Evolutionary conservation across 345 rosid genomes (phyloP).

Genomic region (Lumnitzera racemosa): DNA sequence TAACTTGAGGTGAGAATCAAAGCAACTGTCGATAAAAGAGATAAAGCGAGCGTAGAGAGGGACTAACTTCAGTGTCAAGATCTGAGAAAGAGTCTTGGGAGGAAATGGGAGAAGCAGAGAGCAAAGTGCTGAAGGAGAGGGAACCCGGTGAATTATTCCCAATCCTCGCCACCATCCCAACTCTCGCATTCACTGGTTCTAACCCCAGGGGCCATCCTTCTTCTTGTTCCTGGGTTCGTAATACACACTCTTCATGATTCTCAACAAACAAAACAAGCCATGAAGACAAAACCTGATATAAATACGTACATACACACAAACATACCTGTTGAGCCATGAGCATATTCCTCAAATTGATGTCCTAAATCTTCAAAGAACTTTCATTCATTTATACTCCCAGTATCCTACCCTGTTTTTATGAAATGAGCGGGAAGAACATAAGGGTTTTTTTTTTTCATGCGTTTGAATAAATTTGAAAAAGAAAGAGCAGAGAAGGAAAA

Average conservation of each 20-base stretch:
- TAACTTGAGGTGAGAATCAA: not conserved
- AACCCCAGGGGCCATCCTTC: slow-evolving; percentile 90
- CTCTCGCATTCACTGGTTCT: slow-evolving; percentile 64
- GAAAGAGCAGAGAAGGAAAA: no score
- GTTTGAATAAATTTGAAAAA: no score
- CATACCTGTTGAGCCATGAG: slow-evolving; percentile 20
- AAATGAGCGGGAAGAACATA: no score
- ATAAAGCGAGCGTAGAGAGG: not conserved
- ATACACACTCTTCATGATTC: slow-evolving; percentile 2
- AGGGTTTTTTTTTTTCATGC: no score
- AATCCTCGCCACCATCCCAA: slow-evolving; percentile 56
- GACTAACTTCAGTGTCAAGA: slow-evolving; percentile 64
- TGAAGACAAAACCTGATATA: no score
- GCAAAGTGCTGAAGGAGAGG: slow-evolving; percentile 56
- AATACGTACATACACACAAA: not conserved
- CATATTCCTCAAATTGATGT: not conserved
- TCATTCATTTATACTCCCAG: no score
- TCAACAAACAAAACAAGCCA: no score
- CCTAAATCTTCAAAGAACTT: no score
- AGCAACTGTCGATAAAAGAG: not conserved
- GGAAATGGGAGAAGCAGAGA: slow-evolving; percentile 49
- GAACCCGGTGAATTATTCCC: slow-evolving; percentile 43
- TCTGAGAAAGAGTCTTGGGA: slow-evolving; percentile 47
- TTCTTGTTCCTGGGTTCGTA: slow-evolving; percentile 30
- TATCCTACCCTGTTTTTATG: no score